Evolutionary conservation across 1,139 yeast species (phyloP).

Genomic region (Meyerozyma athensensis): DNA sequence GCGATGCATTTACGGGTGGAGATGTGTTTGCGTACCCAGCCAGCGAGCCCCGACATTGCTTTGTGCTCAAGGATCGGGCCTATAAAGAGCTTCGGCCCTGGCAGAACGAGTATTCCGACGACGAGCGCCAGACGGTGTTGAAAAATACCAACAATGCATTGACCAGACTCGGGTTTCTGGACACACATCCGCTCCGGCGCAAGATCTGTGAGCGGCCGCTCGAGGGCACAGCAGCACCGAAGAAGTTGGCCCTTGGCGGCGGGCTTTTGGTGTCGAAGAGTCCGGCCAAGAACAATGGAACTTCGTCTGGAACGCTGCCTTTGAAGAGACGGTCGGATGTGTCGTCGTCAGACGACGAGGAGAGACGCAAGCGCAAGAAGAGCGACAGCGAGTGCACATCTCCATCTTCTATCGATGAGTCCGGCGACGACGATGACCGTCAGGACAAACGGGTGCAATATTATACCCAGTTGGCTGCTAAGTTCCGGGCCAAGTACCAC

Average conservation of each 20-base stretch:
- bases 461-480: constrained; percentile 15
- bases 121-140: constrained; percentile 30
- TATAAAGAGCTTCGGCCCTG: constrained; percentile 41
- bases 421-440: constrained; percentile 10
- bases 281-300: constrained; percentile 7
- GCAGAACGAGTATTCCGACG: constrained; percentile 25
- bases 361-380: constrained; percentile 3
- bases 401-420: constrained; percentile 25
- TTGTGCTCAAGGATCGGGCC: constrained; percentile 37
- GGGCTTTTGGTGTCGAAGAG: constrained; percentile 14
- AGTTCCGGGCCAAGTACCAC: constrained; percentile 12
- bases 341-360: constrained; percentile 17
- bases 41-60: constrained; percentile 9
- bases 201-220: constrained; percentile 24
- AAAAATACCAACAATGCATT: constrained; percentile 36
- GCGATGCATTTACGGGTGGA: constrained; percentile 28
- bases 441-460: constrained; percentile 19
- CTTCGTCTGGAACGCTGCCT: constrained; percentile 3
- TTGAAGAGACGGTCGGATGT: constrained; percentile 10
- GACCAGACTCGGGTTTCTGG: constrained; percentile 41
- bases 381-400: constrained; percentile 19
- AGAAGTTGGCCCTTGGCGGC: constrained; percentile 19
- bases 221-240: constrained; percentile 10
- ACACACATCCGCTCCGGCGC: constrained; percentile 41
- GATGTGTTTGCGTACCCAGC: constrained; percentile 29